Conservation (phyloP, 768 basidiomycete species). For the Tricholoma bakamatsutake region DNA sequence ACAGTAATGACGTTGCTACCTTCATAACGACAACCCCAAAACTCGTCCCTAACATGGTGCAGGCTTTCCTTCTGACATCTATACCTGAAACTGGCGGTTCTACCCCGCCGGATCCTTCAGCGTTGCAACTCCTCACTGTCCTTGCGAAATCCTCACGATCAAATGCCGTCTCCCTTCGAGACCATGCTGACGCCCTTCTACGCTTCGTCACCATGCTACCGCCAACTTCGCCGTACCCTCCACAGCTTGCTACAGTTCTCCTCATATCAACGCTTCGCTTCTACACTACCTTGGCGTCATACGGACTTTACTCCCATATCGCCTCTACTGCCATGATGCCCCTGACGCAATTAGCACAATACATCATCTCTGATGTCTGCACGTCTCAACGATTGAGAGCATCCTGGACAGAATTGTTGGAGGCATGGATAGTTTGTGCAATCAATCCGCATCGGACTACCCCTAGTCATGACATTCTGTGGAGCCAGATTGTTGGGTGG, state of each 20-base stretch:
- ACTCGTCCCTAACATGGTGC: conserved; percentile 46
- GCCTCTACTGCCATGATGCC: conserved; percentile 57
- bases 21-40: conserved; percentile 45
- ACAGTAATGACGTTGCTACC: conserved; percentile 48
- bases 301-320: conserved; percentile 71
- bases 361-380: conserved; percentile 34
- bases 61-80: conserved; percentile 51
- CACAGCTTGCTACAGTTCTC: conserved; percentile 42
- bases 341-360: conserved; percentile 45
- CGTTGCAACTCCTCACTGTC: conserved; percentile 50
- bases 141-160: conserved; percentile 63
- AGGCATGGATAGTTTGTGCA: conserved; percentile 76
- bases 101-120: conserved; percentile 37
- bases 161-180: conserved; percentile 53
- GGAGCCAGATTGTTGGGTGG: conserved; percentile 83
- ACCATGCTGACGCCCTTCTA: conserved; percentile 58
- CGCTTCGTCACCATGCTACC: conserved; percentile 65
- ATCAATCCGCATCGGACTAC: conserved; percentile 88
- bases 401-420: conserved; percentile 56
- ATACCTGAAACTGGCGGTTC: conserved; percentile 34
- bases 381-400: conserved; percentile 29
- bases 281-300: conserved; percentile 62
- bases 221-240: conserved; percentile 31
- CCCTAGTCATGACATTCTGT: conserved; percentile 81
- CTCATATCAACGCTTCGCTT: conserved; percentile 54